Conservation (phyloP, 179 eudicot species). For the Beta macrorhiza region DNA sequence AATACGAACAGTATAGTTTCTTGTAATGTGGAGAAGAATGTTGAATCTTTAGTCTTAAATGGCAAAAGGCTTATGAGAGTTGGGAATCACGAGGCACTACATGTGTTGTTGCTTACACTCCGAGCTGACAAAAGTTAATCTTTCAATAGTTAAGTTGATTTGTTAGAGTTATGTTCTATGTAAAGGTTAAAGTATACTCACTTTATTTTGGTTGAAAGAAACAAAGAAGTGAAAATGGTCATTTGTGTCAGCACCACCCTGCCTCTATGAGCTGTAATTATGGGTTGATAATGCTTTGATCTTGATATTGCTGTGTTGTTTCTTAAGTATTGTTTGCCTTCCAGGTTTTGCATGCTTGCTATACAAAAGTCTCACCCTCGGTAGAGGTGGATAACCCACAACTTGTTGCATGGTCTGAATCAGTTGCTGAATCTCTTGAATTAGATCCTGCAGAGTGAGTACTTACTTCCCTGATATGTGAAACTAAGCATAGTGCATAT, state of each 20-base stretch:
- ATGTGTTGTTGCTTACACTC: not conserved
- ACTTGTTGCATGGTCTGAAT: slow-evolving; percentile 94
- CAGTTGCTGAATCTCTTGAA: slow-evolving; percentile 77
- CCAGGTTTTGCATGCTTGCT: slow-evolving; percentile 87
- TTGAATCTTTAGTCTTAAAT: not conserved
- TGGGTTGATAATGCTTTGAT: slow-evolving; percentile 1
- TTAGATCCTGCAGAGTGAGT: slow-evolving; percentile 91
- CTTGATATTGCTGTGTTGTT: not conserved
- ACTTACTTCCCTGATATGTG: slow-evolving; percentile 11
- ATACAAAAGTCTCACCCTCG: slow-evolving; percentile 84
- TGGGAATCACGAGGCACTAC: not conserved
- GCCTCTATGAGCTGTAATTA: not conserved
- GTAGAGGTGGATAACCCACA: slow-evolving; percentile 84
- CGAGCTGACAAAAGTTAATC: not conserved
- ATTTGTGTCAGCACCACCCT: not conserved
- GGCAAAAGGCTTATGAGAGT: not conserved
- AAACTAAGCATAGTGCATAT: slow-evolving; percentile 2
- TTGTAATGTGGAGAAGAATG: not conserved
- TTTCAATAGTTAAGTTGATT: not conserved
- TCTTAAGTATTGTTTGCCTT: slow-evolving; percentile 13
- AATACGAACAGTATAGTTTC: not conserved
- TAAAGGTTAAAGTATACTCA: not conserved
- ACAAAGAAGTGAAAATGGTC: not conserved
- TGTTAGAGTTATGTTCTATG: not conserved
- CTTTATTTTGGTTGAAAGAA: not conserved